Evolutionary conservation across 2,329 filamentous ascomycete genomes (phyloP).

Genomic region (Aspergillus terreus): DNA sequence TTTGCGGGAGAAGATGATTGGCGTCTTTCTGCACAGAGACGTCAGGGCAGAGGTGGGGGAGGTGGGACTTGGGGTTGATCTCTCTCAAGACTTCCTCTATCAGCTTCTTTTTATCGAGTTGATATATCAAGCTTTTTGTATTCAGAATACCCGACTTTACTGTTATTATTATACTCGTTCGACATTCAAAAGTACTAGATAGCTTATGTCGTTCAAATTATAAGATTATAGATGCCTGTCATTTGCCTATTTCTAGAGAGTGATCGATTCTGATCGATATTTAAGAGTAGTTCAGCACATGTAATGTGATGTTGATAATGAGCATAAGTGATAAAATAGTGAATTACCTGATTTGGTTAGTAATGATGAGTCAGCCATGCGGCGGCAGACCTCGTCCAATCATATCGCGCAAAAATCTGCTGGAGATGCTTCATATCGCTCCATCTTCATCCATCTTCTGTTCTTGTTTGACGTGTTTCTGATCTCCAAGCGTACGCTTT

Average conservation of each 20-base stretch:
- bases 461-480: background rate
- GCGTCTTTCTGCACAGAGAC: constrained; percentile 83
- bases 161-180: background rate
- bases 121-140: constrained; percentile 2
- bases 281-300: background rate
- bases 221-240: too few species aligned
- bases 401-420: constrained; percentile 19
- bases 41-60: constrained; percentile 76
- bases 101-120: background rate
- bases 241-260: too few species aligned
- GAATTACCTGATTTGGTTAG: constrained; percentile 1
- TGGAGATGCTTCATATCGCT: constrained; percentile 5
- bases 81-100: constrained; percentile 1
- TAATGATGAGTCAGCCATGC: background rate
- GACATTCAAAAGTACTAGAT: background rate
- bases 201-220: too few species aligned
- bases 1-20: constrained; percentile 92
- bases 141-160: background rate
- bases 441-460: constrained; percentile 4
- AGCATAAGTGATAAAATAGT: background rate
- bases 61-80: constrained; percentile 81
- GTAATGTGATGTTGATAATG: background rate
- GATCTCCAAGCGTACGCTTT: constrained; percentile 14
- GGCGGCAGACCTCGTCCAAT: constrained; percentile 9
- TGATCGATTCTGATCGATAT: background rate